Evolutionary conservation across 2,329 filamentous ascomycete species (phyloP).

Genomic region (Pseudogymnoascus sp.): DNA sequence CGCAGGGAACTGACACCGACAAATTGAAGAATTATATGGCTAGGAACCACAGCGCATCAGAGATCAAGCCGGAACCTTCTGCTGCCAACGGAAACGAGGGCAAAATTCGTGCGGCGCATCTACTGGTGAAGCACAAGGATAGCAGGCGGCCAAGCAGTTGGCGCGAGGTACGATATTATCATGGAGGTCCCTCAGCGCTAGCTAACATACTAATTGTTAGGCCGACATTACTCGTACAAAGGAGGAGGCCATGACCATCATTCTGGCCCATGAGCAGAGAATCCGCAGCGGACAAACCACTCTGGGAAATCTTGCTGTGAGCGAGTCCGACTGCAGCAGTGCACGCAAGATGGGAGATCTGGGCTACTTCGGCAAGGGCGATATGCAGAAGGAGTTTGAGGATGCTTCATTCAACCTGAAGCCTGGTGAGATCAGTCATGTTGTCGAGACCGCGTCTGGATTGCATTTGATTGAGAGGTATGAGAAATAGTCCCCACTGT

Average conservation of each 20-base stretch:
- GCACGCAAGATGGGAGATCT: conserved; percentile 89
- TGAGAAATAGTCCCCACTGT: not conserved
- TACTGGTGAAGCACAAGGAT: conserved; percentile 87
- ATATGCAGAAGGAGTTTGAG: conserved; percentile 99
- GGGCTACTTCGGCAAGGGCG: conserved; percentile 86
- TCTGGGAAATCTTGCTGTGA: conserved; percentile 76
- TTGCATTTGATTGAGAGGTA: conserved; percentile 93
- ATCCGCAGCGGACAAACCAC: conserved; percentile 63
- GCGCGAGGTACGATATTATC: conserved; percentile 54
- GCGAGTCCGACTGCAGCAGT: conserved; percentile 92
- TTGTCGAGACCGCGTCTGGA: conserved; percentile 89
- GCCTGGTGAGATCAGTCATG: conserved; percentile 74
- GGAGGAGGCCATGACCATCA: conserved; percentile 74
- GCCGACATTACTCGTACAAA: conserved; percentile 80
- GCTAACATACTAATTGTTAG: conserved; percentile 27
- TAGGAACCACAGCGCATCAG: conserved; percentile 63
- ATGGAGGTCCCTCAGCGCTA: not conserved
- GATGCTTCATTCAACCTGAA: conserved; percentile 88
- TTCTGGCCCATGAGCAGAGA: conserved; percentile 65
- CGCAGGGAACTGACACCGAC: conserved; percentile 77
- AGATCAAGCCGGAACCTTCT: conserved; percentile 31
- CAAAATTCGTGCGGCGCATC: conserved; percentile 88
- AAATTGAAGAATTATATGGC: conserved; percentile 94
- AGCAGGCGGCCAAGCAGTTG: conserved; percentile 88
- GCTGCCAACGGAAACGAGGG: conserved; percentile 44